Conservation (phyloP, 177 flowering plant genomes). For the Tripterygium wilfordii region DNA sequence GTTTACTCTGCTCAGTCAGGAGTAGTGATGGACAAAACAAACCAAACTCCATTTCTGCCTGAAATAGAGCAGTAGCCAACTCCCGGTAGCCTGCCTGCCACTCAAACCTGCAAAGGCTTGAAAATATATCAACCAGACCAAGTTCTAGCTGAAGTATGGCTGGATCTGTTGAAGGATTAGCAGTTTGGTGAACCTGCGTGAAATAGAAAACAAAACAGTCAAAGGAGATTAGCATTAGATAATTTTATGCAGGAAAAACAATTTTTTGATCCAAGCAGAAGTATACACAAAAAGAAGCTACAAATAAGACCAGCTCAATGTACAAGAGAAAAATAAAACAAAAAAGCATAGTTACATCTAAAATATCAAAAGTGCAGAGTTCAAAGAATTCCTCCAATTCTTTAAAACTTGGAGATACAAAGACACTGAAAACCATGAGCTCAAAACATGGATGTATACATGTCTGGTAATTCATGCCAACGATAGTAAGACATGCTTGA, state of each 20-base stretch:
- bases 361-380: no score
- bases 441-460: no score
- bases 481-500: no score
- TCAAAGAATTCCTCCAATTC: no score
- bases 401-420: no score
- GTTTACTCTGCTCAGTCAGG: constrained; percentile 73
- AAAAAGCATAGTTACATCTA: no score
- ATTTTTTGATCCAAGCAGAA: neutral
- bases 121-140: constrained; percentile 77
- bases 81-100: constrained; percentile 98
- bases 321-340: no score
- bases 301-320: no score
- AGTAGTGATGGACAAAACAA: constrained; percentile 78
- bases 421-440: no score
- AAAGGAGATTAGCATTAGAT: neutral
- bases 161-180: constrained; percentile 27
- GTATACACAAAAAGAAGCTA: no score
- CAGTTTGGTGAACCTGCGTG: constrained; percentile 46
- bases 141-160: constrained; percentile 52
- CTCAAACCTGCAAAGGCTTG: constrained; percentile 84
- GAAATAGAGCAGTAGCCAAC: constrained; percentile 85
- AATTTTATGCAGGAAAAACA: neutral
- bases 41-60: constrained; percentile 81
- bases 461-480: no score
- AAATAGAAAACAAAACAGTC: neutral